Evolutionary conservation across 2,329 filamentous ascomycete genomes (phyloP).

Genomic region (Aureobasidium sp.): DNA sequence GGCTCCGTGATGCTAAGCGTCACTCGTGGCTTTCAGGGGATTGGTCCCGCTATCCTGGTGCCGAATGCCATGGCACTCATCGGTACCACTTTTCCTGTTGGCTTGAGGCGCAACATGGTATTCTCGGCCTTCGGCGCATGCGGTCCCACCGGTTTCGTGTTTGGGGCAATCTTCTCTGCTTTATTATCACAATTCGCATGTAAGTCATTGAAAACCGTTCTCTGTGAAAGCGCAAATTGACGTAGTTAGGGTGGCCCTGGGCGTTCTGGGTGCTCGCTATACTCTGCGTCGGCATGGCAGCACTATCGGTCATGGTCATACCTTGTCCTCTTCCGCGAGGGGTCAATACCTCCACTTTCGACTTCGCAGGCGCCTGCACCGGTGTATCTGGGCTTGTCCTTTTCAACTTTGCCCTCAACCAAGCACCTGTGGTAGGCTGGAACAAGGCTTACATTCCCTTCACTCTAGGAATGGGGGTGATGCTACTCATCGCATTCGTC

Average conservation of each 20-base stretch:
- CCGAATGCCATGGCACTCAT: constrained; percentile 34
- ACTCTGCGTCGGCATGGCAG: constrained; percentile 21
- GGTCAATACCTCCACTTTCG: constrained; percentile 21
- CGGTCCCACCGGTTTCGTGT: constrained; percentile 31
- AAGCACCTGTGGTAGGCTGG: constrained; percentile 30
- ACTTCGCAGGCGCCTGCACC: constrained; percentile 24
- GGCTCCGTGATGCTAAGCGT: constrained; percentile 31
- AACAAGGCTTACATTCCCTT: constrained; percentile 24
- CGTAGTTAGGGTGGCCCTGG: constrained; percentile 29
- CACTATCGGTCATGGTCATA: constrained; percentile 24
- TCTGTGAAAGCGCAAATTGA: constrained; percentile 30
- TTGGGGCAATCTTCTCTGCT: constrained; percentile 29
- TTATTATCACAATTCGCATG: constrained; percentile 29
- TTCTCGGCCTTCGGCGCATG: constrained; percentile 33
- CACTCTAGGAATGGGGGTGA: constrained; percentile 25
- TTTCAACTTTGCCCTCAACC: constrained; percentile 29
- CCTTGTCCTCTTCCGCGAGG: constrained; percentile 17
- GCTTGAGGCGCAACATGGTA: constrained; percentile 33
- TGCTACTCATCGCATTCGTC: constrained; percentile 25
- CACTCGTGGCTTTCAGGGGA: constrained; percentile 34
- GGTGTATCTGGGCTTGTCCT: constrained; percentile 28
- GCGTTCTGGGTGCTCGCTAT: constrained; percentile 28
- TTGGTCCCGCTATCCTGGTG: constrained; percentile 32
- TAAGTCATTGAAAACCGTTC: constrained; percentile 41
- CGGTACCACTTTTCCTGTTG: constrained; percentile 28